Base-by-base conservation (phyloP, 1,139 yeast genomes). In the Eremothecium cymbalariae region DNA sequence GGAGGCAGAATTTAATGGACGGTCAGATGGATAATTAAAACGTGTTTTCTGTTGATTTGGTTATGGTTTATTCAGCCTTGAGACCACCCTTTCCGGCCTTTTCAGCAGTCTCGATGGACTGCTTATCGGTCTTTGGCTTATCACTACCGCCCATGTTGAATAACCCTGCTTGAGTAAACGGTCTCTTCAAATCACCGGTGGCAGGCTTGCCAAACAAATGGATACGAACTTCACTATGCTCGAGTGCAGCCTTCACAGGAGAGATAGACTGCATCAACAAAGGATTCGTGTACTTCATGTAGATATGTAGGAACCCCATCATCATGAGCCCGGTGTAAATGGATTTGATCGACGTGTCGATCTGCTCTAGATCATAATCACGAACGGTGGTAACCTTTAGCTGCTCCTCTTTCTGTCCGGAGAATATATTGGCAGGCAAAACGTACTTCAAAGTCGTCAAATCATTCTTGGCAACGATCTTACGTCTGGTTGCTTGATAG, bases 231-330 rank as follows among this genome's bases (percentile, higher is more conserved):
- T 86, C 79, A 67, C 88, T 88, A 53, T 84, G 69, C 67, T 93
- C 98, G 45, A 86, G 67, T 35, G 95, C 95, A 49, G 81, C 67
- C 73, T 90, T 90, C 53, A 93, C 68, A 35, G 96, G 90, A 37
- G 94, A 75, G 51, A 93, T 72, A 43, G 90, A 78, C 69, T 90
- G 98, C 85, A 90, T 83, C 51, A 93, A 76, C 62, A 90, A 75
- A 41, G 98, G 99, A 67, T 90, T 88, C 62, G 97, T 85, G 73
- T 85, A 93, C 66, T 86, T 83, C 94, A 93, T 79, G 77, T 90
- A 90, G 45, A 90, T 55, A 65, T 90, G 98, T 97, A 90, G 88
- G 77, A 90, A 83, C 21, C 81, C 95, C 93, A 93, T 88, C 96
- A 93, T 88, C 55, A 95, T 96, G 53, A 86, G 63, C 44, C 94